These are phyloP conservation scores for Tylopilus rubrobrunneus DNA, from an alignment of 768 basidiomycete species.

Conservation along the genomic window DNA sequence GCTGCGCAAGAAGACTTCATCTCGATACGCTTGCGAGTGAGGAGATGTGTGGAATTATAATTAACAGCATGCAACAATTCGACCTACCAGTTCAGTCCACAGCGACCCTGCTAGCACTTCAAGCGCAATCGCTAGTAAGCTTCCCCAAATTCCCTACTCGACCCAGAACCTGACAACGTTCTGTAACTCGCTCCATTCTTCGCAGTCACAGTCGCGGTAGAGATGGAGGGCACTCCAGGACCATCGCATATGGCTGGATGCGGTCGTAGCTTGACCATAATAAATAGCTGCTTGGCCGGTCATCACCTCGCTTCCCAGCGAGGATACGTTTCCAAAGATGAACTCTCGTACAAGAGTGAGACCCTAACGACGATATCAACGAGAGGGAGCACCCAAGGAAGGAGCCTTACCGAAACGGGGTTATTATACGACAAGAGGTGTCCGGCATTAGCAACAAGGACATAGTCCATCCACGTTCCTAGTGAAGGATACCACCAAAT, in stretches of 20 bases:
- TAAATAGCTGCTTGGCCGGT: conserved; percentile 54
- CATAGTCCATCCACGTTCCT: conserved; percentile 61
- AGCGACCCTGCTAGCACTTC: neutral
- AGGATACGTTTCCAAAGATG: conserved; percentile 51
- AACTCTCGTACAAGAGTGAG: conserved; percentile 61
- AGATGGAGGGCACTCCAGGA: conserved; percentile 57
- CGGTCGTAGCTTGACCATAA: conserved; percentile 42
- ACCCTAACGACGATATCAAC: conserved; percentile 37
- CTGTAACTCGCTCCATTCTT: neutral
- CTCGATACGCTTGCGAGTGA: too few species aligned
- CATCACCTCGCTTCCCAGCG: conserved; percentile 44
- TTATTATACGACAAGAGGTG: conserved; percentile 34
- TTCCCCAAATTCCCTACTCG: neutral
- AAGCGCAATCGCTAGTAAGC: neutral
- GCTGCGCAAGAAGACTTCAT: too few species aligned
- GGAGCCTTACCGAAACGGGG: conserved; percentile 40
- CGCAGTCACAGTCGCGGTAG: conserved; percentile 29
- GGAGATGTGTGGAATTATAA: too few species aligned
- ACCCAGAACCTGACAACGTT: neutral
- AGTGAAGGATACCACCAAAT: conserved; percentile 55
- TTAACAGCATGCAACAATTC: too few species aligned
- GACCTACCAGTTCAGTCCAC: too few species aligned
- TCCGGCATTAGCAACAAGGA: conserved; percentile 34
- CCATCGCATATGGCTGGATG: conserved; percentile 51
- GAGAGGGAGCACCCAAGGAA: neutral